phyloP scores from a whole-genome alignment of 225 moss, liverwort and hornwort species.

The Climacium dendroides region DNA sequence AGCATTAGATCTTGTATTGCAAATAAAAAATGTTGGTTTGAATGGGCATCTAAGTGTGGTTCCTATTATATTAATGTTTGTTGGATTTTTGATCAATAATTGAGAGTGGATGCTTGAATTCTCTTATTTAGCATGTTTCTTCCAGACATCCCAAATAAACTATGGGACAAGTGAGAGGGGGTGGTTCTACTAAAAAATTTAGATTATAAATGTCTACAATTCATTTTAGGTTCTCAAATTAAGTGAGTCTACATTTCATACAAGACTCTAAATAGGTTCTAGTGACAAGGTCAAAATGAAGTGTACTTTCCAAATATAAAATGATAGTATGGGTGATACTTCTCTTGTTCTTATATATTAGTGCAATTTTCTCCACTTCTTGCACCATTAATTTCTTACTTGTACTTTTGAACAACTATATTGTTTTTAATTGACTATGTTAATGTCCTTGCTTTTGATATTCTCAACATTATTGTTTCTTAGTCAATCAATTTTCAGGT shows the following conservation, averaged over 20 bases:
- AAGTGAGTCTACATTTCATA: not conserved
- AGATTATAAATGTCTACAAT: not conserved
- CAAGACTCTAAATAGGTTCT: not conserved
- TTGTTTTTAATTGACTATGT: too few relatives aligned
- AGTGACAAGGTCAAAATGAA: not conserved
- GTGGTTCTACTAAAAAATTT: too few relatives aligned
- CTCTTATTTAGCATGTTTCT: not conserved
- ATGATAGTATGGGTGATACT: not conserved
- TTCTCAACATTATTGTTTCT: not conserved
- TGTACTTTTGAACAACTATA: not conserved
- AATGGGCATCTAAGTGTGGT: not conserved
- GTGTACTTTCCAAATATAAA: not conserved
- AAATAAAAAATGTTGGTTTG: fast-evolving
- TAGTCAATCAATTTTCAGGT: not conserved
- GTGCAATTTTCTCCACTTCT: not conserved
- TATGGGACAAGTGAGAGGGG: too few relatives aligned
- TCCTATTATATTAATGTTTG: not conserved
- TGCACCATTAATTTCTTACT: not conserved
- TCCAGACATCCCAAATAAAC: not conserved
- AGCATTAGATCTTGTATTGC: fast-evolving
- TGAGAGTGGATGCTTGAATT: not conserved
- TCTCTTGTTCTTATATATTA: not conserved
- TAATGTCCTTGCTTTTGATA: not conserved
- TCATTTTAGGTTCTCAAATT: not conserved
- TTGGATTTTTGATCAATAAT: not conserved